Evolutionary conservation across 2,329 filamentous ascomycete genomes (phyloP), one percentile per base, ranked within the genome.

Genomic region (Blumeriella jaapii): DNA sequence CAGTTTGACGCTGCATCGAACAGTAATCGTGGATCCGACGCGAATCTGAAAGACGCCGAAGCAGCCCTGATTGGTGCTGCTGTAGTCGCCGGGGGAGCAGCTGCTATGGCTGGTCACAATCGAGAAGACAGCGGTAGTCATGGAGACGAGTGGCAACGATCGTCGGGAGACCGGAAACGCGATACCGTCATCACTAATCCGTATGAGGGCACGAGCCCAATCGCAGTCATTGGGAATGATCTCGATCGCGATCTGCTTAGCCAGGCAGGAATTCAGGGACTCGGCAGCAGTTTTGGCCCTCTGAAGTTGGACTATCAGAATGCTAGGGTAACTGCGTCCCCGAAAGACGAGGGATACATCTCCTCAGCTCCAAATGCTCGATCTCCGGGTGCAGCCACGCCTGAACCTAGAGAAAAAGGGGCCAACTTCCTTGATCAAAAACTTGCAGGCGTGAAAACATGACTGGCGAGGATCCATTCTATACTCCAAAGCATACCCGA

Each of bases 291-390:
- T 22, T 69, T 66, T 43, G 58, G 59, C 36, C 56, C 60, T 14
- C 35, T 41, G 6, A 53, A 52, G 29, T 38, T 54, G 11, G 42
- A 42, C 10, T 56, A 50, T 28, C 42, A 42, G 24, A 28, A 38
- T 32, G 61, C 72, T 57, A 67, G 77, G 54, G 70, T 72, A 31
- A 57, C 65, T 49, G 71, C 66, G 27, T 67, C 69, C 40, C 72
- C 64, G 40, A 82, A 78, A 56, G 84, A 95, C 53, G 89, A 96
- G 62, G 89, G 87, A 6, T 96, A 95, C 60, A 87, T 89, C 46
- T 93, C 89, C 15, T 84, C 73, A 48, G 69, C 69, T 17, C 53
- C 53, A 20, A 72, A 75, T 51, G 69, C 64, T 43, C 66, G 71
- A 45, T 68, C 65, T 31, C 60, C 62, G 10, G 65, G 62, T 37